Base-by-base conservation (phyloP, 140 eudicot genomes). In the Cichorium intybus region DNA sequence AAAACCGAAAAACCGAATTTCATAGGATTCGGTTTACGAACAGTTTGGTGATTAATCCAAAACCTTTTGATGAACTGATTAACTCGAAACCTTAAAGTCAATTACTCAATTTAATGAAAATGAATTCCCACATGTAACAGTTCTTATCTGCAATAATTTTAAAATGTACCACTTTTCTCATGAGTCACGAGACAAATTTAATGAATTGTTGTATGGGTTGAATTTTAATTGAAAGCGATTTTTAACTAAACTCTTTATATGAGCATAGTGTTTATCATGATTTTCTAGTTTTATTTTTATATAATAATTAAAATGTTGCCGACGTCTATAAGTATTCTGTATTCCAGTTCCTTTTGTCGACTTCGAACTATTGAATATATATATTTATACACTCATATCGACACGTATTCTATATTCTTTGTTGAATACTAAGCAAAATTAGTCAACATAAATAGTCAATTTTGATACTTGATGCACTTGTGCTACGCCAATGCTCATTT, bases 141-240 rank as follows among this genome's bases (percentile, higher is more conserved):
- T n/a, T 61, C 17, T 39, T 24, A 41, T 12, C n/a, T 10, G n/a
- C 68, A 62, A 48, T n/a, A 15, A 23, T 41, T 35, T 61, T 6
- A 26, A 52, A 7, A 51, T 34, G 20, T 23, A 51, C 3, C 62
- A 10, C 9, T 47, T 18, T 29, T 49, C 10, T 35, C 24, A n/a
- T n/a, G n/a, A n/a, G n/a, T 2, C 22, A 22, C 24, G 3, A 10
- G 37, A 18, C 24, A 10, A 43, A 55, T 43, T 56, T 57, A 52
- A 66, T 66, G 52, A 15, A 4, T 14, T 52, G 60, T 33, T 34
- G 39, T 23, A 12, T n/a, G 11, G 23, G 22, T 31, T 22, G 50
- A 21, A 23, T 31, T 70, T 67, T 70, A 47, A 48, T 59, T 70
- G 43, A 48, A 31, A 46, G 18, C 1, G 22, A 15, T 47, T 26